Evolutionary conservation across 495 filamentous ascomycete species (phyloP).

Genomic region (Penicillium crystallinum): DNA sequence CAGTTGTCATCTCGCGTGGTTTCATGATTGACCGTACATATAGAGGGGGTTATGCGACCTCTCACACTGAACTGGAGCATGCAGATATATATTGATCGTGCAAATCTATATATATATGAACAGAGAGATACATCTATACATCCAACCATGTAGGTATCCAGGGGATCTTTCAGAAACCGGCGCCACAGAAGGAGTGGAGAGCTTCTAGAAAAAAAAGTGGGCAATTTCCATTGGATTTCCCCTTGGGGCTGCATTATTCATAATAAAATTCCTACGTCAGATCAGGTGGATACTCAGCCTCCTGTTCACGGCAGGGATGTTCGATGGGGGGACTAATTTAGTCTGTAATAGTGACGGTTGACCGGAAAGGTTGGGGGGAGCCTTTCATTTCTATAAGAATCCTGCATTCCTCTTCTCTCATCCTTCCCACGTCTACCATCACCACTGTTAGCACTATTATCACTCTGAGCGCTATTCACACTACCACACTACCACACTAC

Average conservation of each 20-base stretch:
- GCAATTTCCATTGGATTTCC: conserved; percentile 37
- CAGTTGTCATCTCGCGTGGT: conserved; percentile 29
- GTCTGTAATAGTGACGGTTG: conserved; percentile 15
- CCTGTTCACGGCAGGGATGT: conserved; percentile 38
- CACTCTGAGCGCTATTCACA: neutral
- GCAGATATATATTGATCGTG: too few relatives aligned
- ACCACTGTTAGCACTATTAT: too few relatives aligned
- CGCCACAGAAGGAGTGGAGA: conserved; percentile 29
- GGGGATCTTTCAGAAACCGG: conserved; percentile 10
- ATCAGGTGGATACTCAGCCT: conserved; percentile 34
- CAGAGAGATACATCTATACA: too few relatives aligned
- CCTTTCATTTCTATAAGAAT: conserved; percentile 13
- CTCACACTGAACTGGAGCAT: neutral
- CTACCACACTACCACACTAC: neutral
- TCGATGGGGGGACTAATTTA: conserved; percentile 18
- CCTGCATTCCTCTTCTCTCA: conserved; percentile 6
- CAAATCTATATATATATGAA: too few relatives aligned
- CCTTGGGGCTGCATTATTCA: conserved; percentile 26
- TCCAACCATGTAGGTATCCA: too few relatives aligned
- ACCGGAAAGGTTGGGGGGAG: conserved; percentile 4
- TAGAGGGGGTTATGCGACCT: neutral
- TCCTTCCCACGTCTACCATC: too few relatives aligned
- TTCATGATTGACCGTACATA: conserved; percentile 18
- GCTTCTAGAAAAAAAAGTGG: conserved; percentile 40
- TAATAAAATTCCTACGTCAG: conserved; percentile 27